Percentiles rank a stretch among this genome's conserved stretches.
phyloP scores from a whole-genome alignment of 2,329 filamentous ascomycete species.

The Fusarium lateritium region DNA sequence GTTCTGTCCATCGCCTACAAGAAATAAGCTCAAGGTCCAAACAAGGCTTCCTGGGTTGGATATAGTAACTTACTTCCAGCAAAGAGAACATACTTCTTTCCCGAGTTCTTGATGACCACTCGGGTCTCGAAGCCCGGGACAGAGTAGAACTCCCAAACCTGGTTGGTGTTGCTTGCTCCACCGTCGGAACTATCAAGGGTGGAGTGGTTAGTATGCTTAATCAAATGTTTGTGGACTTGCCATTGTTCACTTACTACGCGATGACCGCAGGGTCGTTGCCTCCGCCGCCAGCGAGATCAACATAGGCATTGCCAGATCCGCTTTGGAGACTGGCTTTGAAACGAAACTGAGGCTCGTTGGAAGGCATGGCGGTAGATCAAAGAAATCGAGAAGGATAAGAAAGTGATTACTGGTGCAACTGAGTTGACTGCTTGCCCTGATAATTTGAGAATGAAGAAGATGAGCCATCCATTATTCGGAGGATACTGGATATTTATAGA shows the following conservation, averaged over 20 bases:
- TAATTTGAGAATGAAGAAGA: no score
- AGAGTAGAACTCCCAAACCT: not conserved
- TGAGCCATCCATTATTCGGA: no score
- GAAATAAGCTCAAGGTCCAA: fast-evolving
- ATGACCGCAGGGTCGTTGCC: not conserved
- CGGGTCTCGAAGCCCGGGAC: not conserved
- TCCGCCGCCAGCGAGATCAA: constrained; percentile 2
- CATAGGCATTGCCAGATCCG: not conserved
- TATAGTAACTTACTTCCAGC: constrained; percentile 1
- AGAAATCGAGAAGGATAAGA: no score
- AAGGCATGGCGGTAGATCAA: no score
- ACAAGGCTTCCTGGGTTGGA: no score
- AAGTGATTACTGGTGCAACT: no score
- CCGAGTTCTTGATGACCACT: constrained; percentile 1
- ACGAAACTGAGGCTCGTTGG: not conserved
- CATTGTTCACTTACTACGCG: not conserved
- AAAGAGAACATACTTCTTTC: not conserved
- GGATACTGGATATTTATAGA: no score
- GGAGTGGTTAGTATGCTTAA: not conserved
- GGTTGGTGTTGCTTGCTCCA: not conserved
- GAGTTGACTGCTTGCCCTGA: no score
- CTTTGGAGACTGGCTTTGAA: not conserved
- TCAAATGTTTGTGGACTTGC: not conserved
- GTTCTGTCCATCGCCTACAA: not conserved
- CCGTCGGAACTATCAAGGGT: not conserved